Base-by-base conservation (phyloP, 2,329 filamentous ascomycete species). In the Xylariaceae sp. region DNA sequence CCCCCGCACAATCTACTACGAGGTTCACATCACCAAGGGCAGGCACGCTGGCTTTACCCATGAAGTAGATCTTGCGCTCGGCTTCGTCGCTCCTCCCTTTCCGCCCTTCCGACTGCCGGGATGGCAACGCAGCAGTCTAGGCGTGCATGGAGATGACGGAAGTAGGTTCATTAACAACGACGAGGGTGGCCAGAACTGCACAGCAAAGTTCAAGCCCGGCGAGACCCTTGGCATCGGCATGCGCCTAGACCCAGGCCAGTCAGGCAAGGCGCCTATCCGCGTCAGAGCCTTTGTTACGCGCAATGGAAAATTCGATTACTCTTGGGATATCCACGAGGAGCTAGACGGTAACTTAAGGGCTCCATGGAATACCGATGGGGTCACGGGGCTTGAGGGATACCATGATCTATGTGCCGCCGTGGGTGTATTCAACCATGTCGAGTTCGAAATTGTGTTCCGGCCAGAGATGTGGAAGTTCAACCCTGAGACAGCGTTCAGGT, bases 141-240 rank as follows among this genome's bases (percentile, higher is more conserved):
- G 75, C 1, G 80, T 92, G n/a, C 88, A 92, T 62, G 82, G 84
- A 37, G 88, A 92, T 63, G 88, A 92, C 63, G 88, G 88, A 0
- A 76, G 84, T 56, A 77, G 78, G 63, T 93, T 85, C 62, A 74
- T 89, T 57, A 88, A 90, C 60, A 85, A 92, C 62, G 74, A 75
- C 6, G 85, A 77, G 72, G 87, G 88, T 19, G 88, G 88, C 16
- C 78, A 79, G 51, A 72, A 80, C 45, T 91, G 91, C 52, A 82
- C 82, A 0, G 56, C 62, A 8, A 72, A 80, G 5, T 90, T 90
- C 60, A 63, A 67, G n/a, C 66, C 67, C 0, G 84, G 83, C 14
- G 79, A 88, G 56, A 82, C 79, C 5, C 73, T 88, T 8, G 88
- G 87, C 0, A 66, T 92, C 12, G 87, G 87, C 3, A 86, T 91